Evolutionary conservation across 2,329 filamentous ascomycete species (phyloP), one percentile per base, ranked within the genome.

Genomic region (Fusarium sp.): DNA sequence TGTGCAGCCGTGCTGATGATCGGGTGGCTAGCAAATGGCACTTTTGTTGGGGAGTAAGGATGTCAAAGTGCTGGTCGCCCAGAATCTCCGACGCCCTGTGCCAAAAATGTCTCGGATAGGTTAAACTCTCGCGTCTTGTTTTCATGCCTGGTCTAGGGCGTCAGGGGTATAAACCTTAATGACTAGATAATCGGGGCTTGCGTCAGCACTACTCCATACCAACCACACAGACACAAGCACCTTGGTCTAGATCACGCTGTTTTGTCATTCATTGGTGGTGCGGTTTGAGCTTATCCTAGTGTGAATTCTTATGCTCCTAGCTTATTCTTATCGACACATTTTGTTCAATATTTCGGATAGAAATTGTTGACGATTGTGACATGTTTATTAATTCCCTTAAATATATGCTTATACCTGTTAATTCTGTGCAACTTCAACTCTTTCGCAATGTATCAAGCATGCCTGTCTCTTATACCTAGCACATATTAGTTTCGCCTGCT

Each of bases 331-430:
- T 23, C 2, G 16, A 11, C 41, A 14, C 2, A 8, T 13, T 45
- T 23, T 16, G 41, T 23, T 45, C 3, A 45, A 45, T 20, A 45
- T 6, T 14, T 23, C 11, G 13, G 20, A 23, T 4, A 5, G 11
- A 45, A 23, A 23, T 23, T 6, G 9, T 14, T 4, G 11, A 4
- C 4, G 20, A 13, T 7, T 7, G 6, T 14, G 6, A 6, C n/a
- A 3, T 1, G 11, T 20, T 5, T 2, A 43, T 10, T 14, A 3
- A 3, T 43, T 20, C 11, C 14, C 34, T 2, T 16, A 1, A 2
- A 6, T 14, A 14, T 16, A 7, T 16, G 6, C 6, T 37, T 8
- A 7, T 16, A 2, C 16, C 18, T 37, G 7, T 18, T 37, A 18
- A 1, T 18, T 23, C 41, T 20, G 20, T 13, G 7, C 10, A 43